Base-by-base conservation (phyloP, 352 stramenopile species). In the Phytophthora parvispora region DNA sequence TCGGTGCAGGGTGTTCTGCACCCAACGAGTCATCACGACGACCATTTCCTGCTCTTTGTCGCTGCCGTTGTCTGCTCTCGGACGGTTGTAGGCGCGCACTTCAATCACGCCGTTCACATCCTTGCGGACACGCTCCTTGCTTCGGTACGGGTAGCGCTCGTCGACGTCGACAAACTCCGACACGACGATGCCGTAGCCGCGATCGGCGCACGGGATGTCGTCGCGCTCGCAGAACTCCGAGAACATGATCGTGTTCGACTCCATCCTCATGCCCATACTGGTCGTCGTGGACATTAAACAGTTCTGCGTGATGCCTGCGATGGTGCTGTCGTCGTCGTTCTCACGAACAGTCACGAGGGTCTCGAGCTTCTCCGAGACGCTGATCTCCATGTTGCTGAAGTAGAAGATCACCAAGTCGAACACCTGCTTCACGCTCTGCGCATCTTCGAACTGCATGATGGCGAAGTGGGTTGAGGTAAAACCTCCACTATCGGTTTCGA, bases 361-460 rank as follows among this genome's bases (percentile, higher is more conserved):
- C 3, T 78, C 81, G 1, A 84, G 55, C 36, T 75, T 72, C 43
- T 90, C 82, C 5, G 81, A 88, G 54, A 89, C 79, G 47, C 55
- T 79, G 52, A 89, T 84, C 71, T 92, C 84, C 31, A 88, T 75
- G 61, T 88, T 88, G 48, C 67, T 60, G 22, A 86, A 72, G 72
- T 86, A 90, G 59, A 75, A 86, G 29, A 73, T 53, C 34, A 87
- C 73, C 18, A 85, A 69, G 24, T 90, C 81, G 50, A 86, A 87
- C 9, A 90, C 69, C 31, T 85, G 69, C 34, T 76, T 69, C 6
- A 86, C 80, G 22, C 69, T 77, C 22, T 67, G 40, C 2, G 67
- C 54, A 10, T 57, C 72, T 4, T 74, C 54, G 28, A 92, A 90
- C 61, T 86, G 84, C 32, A 81, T 73, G 18, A 83, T 74, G 25